Base-by-base conservation (phyloP, 257 asterid species). In the Coffea canephora region DNA sequence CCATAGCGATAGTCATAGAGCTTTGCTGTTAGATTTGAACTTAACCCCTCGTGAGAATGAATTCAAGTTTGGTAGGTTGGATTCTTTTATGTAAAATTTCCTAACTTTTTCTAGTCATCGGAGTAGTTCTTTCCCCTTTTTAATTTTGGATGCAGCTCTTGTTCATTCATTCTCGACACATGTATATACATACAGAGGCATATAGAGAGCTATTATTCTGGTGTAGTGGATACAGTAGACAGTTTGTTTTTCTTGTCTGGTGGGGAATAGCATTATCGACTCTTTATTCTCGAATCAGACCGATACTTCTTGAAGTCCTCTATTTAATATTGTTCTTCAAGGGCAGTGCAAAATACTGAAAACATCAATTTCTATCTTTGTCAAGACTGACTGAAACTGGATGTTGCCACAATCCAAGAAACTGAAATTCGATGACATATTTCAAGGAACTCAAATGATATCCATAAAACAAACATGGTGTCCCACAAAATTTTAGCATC, bases 41-140 rank as follows among this genome's bases (percentile, higher is more conserved):
- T 80, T 85, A 70, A 85, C 87, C 6, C 85, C 85, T 18, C 57
- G 74, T 48, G 83, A 83, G 71, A 83, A 83, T 41, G 79, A 54
- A 41, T 52, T 62, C 66, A 73, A 76, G 71, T 66, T 80, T 48
- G 82, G 55, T 68, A 61, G 41, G 43, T 71, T 57, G 45, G 59
- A 41, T 41, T 21, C 55, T n/a, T 67, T 71, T 61, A 69, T 18
- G 36, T 70, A 19, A 48, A 64, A 27, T 12, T 65, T 9, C 43
- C 11, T 21, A 18, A 19, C 6, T 55, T 18, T 18, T 18, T 55
- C n/a, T 55, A 7, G 8, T 16, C 14, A 55, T 18, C 19, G 19
- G 23, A 55, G 25, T 21, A 57, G 27, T 31, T 65, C 5, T 64
- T 13, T 65, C 5, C 39, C 3, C 11, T 25, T 25, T 25, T 25